Conservation (phyloP, 768 basidiomycete species). For the Termitomyces sp. region DNA sequence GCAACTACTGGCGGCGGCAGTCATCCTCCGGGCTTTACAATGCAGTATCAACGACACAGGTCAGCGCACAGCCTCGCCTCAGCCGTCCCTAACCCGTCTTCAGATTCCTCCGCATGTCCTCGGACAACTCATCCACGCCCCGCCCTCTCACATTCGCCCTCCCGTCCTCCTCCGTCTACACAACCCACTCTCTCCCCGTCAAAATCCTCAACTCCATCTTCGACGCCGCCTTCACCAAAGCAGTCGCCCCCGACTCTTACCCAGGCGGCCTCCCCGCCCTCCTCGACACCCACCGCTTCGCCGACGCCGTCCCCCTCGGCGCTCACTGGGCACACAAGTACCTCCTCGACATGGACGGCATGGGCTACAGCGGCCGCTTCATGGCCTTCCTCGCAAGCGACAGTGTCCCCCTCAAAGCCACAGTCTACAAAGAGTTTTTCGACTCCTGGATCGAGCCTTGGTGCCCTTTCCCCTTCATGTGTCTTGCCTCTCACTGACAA, state of each 20-base stretch:
- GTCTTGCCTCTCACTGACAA: too few species aligned
- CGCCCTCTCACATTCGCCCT: conserved; percentile 67
- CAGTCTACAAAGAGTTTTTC: conserved; percentile 89
- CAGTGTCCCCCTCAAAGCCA: conserved; percentile 85
- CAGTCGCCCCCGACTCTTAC: conserved; percentile 64
- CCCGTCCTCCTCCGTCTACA: conserved; percentile 60
- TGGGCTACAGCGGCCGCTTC: conserved; percentile 91
- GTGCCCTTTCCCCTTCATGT: conserved; percentile 19
- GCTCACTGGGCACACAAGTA: conserved; percentile 94
- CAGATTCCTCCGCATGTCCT: conserved; percentile 74
- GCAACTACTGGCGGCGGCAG: conserved; percentile 94
- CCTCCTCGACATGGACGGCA: conserved; percentile 88
- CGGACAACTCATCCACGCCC: conserved; percentile 43
- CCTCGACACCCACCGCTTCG: conserved; percentile 59
- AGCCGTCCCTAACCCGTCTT: too few species aligned
- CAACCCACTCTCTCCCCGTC: conserved; percentile 57
- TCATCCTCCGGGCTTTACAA: conserved; percentile 76
- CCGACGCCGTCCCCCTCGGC: conserved; percentile 73
- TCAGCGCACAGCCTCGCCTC: conserved; percentile 14
- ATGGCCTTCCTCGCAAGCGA: conserved; percentile 83
- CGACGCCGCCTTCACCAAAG: conserved; percentile 83
- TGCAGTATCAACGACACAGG: conserved; percentile 86
- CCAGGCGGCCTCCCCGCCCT: conserved; percentile 71
- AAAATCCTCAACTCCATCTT: conserved; percentile 68
- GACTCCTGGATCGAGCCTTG: conserved; percentile 92